Evolutionary conservation across 169 alveolate genomes (phyloP), one percentile per base, ranked within the genome.

Genomic region (Plasmodium fragile): DNA sequence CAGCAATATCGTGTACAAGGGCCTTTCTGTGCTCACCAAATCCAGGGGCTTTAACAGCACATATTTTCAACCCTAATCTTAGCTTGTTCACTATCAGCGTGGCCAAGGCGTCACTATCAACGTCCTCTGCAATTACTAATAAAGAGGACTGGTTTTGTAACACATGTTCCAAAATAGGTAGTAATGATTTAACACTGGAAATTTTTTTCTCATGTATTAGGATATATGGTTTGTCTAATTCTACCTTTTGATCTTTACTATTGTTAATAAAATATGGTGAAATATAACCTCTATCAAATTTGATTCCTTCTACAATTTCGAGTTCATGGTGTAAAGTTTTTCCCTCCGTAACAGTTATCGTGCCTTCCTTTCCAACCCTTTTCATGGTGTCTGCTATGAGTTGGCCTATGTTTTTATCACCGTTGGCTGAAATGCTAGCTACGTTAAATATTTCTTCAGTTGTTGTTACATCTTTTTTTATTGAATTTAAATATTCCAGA

Each of bases 401-500:
- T 30, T 96, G 95, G 45, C 99, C 99, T 65, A 99, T 98, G 59
- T 96, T 97, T 43, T 95, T 92, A 97, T 99, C 99, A 10, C 99
- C 99, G 89, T 99, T 99, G 16, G 99, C 99, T 73, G 99, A 98
- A 75, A 99, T 99, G 69, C 99, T 99, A 70, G 99, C 99, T 16
- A 99, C 99, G 91, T 98, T 97, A 34, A 96, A 83, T 83, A 98
- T 97, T 83, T 90, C 97, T 34, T 92, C 96, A n/a, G 93, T 95
- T 81, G 97, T 95, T 32, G 97, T 96, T 34, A 95, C 97, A 90
- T 96, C 97, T 80, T 95, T 95, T 83, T 95, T 95, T 53, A 95
- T 95, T 49, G 96, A 95, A 89, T 81, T 97, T 94, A 95, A 92
- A 82, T 91, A 95, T 79, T 92, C 94, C 25, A 96, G 84, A 32